These are phyloP conservation scores for Aspergillus brasiliensis DNA, from an alignment of 2,329 filamentous ascomycete genomes.

Conservation along the genomic window DNA sequence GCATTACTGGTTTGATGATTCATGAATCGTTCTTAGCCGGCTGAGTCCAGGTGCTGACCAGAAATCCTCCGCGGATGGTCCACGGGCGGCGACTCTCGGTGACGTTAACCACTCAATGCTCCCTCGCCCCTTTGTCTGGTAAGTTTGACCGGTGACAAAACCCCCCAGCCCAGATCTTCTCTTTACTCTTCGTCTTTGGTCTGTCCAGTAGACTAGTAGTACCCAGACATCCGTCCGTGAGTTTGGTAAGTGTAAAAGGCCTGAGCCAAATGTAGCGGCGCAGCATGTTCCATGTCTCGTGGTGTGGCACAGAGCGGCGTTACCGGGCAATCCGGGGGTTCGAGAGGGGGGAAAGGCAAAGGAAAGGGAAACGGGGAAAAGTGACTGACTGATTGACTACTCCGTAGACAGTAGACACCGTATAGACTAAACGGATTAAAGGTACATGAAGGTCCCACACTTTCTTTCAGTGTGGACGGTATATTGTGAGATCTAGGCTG, in stretches of 20 bases:
- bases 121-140: conserved; percentile 13
- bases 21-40: conserved; percentile 2
- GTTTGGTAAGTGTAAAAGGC: neutral
- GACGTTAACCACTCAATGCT: conserved; percentile 23
- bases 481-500: neutral
- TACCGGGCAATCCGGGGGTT: no score
- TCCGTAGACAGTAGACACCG: no score
- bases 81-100: conserved; percentile 9
- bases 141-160: conserved; percentile 9
- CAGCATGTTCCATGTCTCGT: neutral
- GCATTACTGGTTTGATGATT: conserved; percentile 9
- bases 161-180: neutral
- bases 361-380: no score
- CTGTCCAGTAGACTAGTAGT: no score
- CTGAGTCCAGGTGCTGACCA: conserved; percentile 7
- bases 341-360: no score
- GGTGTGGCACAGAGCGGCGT: neutral
- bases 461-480: no score
- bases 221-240: neutral
- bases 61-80: neutral
- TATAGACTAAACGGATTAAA: no score
- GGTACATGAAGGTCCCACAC: no score
- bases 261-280: neutral
- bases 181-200: neutral
- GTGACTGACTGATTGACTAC: no score